Evolutionary conservation across 805 yeast species (phyloP).

Genomic region (Cyberlindnera samutprakarnensis): DNA sequence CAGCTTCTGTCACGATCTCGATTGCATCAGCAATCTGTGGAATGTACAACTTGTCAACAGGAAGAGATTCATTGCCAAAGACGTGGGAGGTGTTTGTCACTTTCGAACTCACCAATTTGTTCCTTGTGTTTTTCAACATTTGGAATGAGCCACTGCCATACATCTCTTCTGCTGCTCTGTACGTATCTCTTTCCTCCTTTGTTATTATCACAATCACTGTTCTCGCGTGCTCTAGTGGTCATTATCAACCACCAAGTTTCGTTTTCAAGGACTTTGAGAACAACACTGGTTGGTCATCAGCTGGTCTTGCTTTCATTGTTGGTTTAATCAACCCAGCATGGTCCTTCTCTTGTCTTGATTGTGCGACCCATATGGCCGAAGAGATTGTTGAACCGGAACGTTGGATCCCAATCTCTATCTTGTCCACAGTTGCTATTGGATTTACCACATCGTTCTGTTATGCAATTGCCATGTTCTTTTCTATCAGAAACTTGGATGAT

Average conservation of each 20-base stretch:
- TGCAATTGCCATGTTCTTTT: conserved; percentile 49
- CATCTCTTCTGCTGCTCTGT: conserved; percentile 42
- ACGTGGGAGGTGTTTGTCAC: conserved; percentile 51
- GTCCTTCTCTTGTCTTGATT: conserved; percentile 63
- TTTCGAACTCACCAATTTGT: conserved; percentile 36
- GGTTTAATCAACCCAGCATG: conserved; percentile 67
- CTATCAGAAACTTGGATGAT: conserved; percentile 43
- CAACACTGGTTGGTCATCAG: conserved; percentile 52
- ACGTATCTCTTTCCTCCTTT: conserved; percentile 45
- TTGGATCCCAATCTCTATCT: conserved; percentile 53
- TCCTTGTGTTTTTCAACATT: conserved; percentile 39
- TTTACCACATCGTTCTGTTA: conserved; percentile 51
- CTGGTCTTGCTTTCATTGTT: conserved; percentile 58
- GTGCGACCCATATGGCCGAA: conserved; percentile 68
- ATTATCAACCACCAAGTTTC: conserved; percentile 41
- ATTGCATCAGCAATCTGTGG: conserved; percentile 47
- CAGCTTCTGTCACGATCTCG: conserved; percentile 51
- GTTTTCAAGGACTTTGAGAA: conserved; percentile 49
- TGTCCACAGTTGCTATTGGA: conserved; percentile 59
- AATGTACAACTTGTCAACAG: conserved; percentile 32
- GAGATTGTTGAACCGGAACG: conserved; percentile 47
- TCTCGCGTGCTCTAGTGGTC: conserved; percentile 43
- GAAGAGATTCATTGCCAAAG: conserved; percentile 27
- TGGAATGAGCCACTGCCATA: conserved; percentile 46
- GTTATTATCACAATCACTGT: conserved; percentile 45